Percentiles rank a stretch among this genome's conserved stretches.
phyloP scores from a whole-genome alignment of 371 early-diverging fungal species.

The Encephalitozoon romaleae region DNA sequence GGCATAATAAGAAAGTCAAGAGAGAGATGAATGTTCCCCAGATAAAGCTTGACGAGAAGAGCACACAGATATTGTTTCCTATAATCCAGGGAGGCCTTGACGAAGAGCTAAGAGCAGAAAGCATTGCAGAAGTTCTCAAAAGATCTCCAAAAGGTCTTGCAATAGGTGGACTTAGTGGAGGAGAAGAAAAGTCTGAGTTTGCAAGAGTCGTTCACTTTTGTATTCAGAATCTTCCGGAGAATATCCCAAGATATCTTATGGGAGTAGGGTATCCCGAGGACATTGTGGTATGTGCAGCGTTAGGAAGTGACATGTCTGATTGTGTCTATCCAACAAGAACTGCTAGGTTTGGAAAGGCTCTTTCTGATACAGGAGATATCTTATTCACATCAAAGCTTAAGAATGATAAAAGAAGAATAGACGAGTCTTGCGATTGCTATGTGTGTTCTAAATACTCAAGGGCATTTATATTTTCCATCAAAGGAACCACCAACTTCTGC shows the following conservation, averaged over 20 bases:
- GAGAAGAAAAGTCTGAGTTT: constrained; percentile 81
- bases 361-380: constrained; percentile 70
- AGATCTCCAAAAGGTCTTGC: constrained; percentile 79
- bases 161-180: constrained; percentile 84
- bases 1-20: not conserved
- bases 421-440: constrained; percentile 71
- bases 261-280: constrained; percentile 89
- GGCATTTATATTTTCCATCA: constrained; percentile 68
- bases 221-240: constrained; percentile 71
- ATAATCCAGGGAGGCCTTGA: constrained; percentile 85
- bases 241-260: constrained; percentile 86
- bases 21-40: not conserved
- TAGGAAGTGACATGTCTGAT: constrained; percentile 90
- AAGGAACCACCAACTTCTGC: constrained; percentile 75
- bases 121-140: constrained; percentile 74
- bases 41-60: constrained; percentile 27
- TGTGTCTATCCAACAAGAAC: constrained; percentile 91
- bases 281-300: constrained; percentile 76
- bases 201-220: constrained; percentile 70
- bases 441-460: constrained; percentile 74
- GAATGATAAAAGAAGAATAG: constrained; percentile 69
- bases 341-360: constrained; percentile 80
- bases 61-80: constrained; percentile 77
- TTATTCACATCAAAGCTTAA: constrained; percentile 64
- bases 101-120: constrained; percentile 67